Base-by-base conservation (phyloP, 495 filamentous ascomycete genomes). In the Xanthoparmelia taractica region DNA sequence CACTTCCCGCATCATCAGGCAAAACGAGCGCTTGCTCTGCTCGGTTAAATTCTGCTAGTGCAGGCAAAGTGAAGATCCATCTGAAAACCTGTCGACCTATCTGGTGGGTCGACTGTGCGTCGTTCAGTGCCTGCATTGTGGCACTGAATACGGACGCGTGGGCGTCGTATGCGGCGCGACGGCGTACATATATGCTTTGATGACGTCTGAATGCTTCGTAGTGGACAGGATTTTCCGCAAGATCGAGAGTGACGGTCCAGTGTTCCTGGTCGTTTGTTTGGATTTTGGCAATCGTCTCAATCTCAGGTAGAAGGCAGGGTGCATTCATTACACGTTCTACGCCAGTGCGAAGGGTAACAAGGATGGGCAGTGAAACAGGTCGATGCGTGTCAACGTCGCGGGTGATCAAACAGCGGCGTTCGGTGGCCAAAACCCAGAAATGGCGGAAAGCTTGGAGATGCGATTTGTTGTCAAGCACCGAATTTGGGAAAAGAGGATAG, bases 361-460 rank as follows among this genome's bases (percentile, higher is more conserved):
- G 78, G 65, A 99, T 80, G 0, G 90, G 87, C 25, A 93, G 78
- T 40, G 84, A 81, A 59, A 93, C 82, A 2, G 92, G 90, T 15
- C 87, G 85, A 60, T 88, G 82, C 0, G 89, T 93, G 61, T 90
- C 87, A 11, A 93, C 82, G 66, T 97, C 93, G 54, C 90, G 87
- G 11, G 87, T 81, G 6, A 99, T 81, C 7, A 97, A 80, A 71
- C 94, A 97, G 57, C 94, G 85, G 1, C 90, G 84, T 65, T 97
- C 94, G 10, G 91, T 87, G 8, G 95, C 94, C 13, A 99, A 80
- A 18, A 96, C 92, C 94, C 94, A 99, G 70, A 99, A 86, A 73
- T 99, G 94, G 2, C 95, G 87, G 79, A 97, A 96, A 10, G 94
- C 94, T 79, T 99, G 94, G 5, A 97, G 80, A 65, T 99, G 94